These are phyloP conservation scores for Aquanectria penicillioides DNA, from an alignment of 2,329 filamentous ascomycete species.

Conservation along the genomic window DNA sequence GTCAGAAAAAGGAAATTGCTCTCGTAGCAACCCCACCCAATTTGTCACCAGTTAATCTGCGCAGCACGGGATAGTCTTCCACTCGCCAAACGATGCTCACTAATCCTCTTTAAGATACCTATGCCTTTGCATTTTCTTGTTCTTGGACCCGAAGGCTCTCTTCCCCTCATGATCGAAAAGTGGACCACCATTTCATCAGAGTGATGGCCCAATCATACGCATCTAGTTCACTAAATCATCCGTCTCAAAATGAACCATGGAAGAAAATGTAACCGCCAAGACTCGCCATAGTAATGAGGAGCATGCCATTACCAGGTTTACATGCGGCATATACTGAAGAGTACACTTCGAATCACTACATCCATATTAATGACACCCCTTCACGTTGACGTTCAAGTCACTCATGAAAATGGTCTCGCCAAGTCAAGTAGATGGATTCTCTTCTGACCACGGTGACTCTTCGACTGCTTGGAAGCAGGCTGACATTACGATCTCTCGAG, in stretches of 20 bases:
- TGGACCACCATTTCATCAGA: constrained; percentile 4
- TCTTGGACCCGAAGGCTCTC: too few relatives aligned
- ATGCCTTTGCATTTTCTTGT: too few relatives aligned
- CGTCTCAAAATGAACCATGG: not conserved
- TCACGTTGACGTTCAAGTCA: not conserved
- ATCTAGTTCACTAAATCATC: not conserved
- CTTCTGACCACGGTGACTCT: not conserved
- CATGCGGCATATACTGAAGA: too few relatives aligned
- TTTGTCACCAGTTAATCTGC: too few relatives aligned
- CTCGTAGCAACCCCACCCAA: too few relatives aligned
- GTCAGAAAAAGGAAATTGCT: too few relatives aligned
- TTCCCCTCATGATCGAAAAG: constrained; percentile 9
- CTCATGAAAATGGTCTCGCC: not conserved
- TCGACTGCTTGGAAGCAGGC: not conserved
- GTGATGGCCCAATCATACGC: not conserved
- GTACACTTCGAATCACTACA: too few relatives aligned
- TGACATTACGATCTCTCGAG: not conserved
- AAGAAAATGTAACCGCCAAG: not conserved
- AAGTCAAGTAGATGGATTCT: not conserved
- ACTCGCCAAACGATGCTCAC: too few relatives aligned
- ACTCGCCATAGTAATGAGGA: not conserved
- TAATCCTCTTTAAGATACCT: too few relatives aligned
- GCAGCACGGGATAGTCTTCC: too few relatives aligned
- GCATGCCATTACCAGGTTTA: not conserved
- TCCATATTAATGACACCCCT: not conserved